Percentiles rank a stretch among this genome's conserved stretches.
Evolutionary conservation across 2,329 filamentous ascomycete genomes (phyloP).

Genomic region (Arthroderma uncinatum): DNA sequence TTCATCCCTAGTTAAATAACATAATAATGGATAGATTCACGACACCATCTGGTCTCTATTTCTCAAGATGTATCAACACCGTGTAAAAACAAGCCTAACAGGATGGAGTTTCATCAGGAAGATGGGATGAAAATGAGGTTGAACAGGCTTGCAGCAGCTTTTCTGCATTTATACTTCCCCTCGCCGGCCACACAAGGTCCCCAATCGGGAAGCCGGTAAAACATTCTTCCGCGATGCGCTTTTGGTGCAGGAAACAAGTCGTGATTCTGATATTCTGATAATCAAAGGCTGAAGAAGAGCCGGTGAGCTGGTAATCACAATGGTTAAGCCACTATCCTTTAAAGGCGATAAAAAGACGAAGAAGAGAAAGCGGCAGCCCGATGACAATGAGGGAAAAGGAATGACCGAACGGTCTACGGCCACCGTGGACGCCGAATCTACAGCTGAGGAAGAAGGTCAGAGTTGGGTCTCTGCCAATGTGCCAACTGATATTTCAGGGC

Average conservation of each 20-base stretch:
- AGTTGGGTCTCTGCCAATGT: conserved; percentile 82
- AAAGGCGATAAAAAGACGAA: conserved; percentile 96
- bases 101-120: not conserved
- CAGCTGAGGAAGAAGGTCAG: conserved; percentile 53
- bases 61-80: not conserved
- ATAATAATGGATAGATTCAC: not conserved
- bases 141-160: too few species aligned
- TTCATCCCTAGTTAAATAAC: not conserved
- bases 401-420: conserved; percentile 23
- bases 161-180: not conserved
- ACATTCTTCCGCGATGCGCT: not conserved
- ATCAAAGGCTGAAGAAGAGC: not conserved
- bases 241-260: not conserved
- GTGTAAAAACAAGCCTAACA: too few species aligned
- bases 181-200: not conserved
- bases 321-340: conserved; percentile 75
- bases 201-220: not conserved
- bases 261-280: not conserved
- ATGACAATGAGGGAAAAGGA: conserved; percentile 36
- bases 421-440: conserved; percentile 15
- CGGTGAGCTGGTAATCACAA: conserved; percentile 16
- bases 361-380: conserved; percentile 67
- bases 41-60: not conserved
- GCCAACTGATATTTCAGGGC: conserved; percentile 63
- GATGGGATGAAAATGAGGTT: not conserved